Conservation (phyloP, 768 basidiomycete species). For the Mycena belliarum region DNA sequence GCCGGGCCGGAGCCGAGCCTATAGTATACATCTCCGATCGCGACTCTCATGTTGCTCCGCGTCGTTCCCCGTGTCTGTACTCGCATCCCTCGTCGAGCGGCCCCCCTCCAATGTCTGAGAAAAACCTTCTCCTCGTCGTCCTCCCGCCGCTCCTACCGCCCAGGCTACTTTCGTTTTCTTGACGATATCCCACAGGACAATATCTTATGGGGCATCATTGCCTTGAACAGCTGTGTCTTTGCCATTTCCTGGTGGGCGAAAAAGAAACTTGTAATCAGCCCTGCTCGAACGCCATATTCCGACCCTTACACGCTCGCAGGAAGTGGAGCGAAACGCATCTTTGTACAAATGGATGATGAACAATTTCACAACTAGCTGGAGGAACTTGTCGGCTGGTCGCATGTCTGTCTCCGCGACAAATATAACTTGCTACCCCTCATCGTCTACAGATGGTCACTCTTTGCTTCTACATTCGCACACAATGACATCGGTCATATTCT, state of each 20-base stretch:
- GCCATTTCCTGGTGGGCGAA: conserved; percentile 53
- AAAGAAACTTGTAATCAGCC: conserved; percentile 35
- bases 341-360: conserved; percentile 51
- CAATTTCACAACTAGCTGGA: conserved; percentile 65
- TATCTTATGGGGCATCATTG: conserved; percentile 67
- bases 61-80: not conserved
- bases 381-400: conserved; percentile 64
- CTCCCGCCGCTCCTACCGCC: not conserved
- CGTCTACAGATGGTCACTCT: conserved; percentile 66
- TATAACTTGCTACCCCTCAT: conserved; percentile 1
- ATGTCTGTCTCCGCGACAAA: conserved; percentile 44
- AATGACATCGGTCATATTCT: conserved; percentile 52
- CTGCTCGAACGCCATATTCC: not conserved
- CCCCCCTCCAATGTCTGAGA: not conserved
- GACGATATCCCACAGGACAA: conserved; percentile 53
- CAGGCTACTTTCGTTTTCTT: conserved; percentile 35
- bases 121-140: conserved; percentile 1
- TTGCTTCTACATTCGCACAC: conserved; percentile 65
- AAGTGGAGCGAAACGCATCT: conserved; percentile 40
- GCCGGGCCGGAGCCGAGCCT: no score
- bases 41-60: conserved; percentile 10
- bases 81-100: not conserved
- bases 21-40: no score
- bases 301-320: conserved; percentile 7
- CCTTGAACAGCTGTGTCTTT: conserved; percentile 63